Evolutionary conservation across 352 stramenopile species (phyloP).

Genomic region (Pythium biforme): DNA sequence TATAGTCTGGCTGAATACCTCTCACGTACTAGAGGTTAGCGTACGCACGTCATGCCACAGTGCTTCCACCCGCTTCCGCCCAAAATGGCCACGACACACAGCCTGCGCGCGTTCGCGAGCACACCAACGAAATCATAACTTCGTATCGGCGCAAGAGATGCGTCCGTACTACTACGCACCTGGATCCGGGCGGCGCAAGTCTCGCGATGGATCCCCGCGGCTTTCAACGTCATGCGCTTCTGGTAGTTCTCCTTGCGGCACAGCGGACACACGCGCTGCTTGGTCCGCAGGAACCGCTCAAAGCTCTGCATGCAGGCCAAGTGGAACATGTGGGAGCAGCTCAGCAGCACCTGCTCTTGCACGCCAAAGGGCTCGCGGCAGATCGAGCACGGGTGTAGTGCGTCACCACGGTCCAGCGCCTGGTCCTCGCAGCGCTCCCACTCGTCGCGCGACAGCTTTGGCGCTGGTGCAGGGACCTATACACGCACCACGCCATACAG

Average conservation of each 20-base stretch:
- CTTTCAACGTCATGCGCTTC: slow-evolving; percentile 58
- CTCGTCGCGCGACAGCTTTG: slow-evolving; percentile 65
- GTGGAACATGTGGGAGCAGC: slow-evolving; percentile 88
- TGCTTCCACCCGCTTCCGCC: slow-evolving; percentile 2
- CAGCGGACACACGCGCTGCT: slow-evolving; percentile 76
- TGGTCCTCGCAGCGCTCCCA: slow-evolving; percentile 74
- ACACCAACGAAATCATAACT: too few species aligned
- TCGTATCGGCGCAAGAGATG: too few species aligned
- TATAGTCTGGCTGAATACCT: too few species aligned
- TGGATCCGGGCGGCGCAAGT: slow-evolving; percentile 58
- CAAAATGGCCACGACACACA: slow-evolving; percentile 3
- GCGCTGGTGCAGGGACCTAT: slow-evolving; percentile 46
- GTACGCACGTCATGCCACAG: slow-evolving; percentile 24
- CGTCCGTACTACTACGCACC: too few species aligned
- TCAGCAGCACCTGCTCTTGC: slow-evolving; percentile 79
- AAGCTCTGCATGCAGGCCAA: slow-evolving; percentile 79
- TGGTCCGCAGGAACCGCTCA: slow-evolving; percentile 77
- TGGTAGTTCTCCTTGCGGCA: slow-evolving; percentile 86
- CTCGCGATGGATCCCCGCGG: slow-evolving; percentile 48
- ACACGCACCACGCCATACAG: too few species aligned
- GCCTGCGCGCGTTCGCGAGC: too few species aligned
- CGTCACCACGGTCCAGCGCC: slow-evolving; percentile 60
- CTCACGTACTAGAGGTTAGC: too few species aligned
- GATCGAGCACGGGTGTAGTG: slow-evolving; percentile 73
- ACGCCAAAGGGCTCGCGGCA: slow-evolving; percentile 73